A percentile compares a stretch with the other conserved stretches of the same genome.
phyloP scores from a whole-genome alignment of 1,139 yeast genomes.

The Wickerhamomyces sp. region DNA sequence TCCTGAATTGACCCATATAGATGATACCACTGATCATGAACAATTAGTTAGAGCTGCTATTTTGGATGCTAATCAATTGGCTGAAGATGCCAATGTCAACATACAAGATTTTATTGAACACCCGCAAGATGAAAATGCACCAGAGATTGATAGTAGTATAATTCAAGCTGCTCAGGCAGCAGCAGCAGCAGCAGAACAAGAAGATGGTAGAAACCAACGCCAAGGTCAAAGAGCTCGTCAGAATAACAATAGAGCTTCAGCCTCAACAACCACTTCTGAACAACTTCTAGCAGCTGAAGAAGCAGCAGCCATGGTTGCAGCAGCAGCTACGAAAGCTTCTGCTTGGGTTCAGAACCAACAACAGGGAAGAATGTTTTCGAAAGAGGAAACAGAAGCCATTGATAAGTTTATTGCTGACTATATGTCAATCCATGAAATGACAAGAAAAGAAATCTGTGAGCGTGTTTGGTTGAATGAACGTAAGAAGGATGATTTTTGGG shows the following conservation, averaged over 20 bases:
- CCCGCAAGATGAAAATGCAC: constrained; percentile 14
- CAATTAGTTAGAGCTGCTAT: constrained; percentile 65
- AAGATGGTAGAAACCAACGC: background rate
- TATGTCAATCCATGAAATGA: constrained; percentile 54
- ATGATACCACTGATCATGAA: constrained; percentile 43
- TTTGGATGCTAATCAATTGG: constrained; percentile 58
- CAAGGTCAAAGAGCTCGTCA: background rate
- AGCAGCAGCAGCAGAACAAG: constrained; percentile 14
- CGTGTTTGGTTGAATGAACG: constrained; percentile 87
- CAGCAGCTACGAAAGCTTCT: constrained; percentile 31
- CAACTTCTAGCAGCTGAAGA: constrained; percentile 8
- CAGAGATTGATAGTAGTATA: constrained; percentile 13
- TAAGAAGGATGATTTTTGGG: constrained; percentile 88
- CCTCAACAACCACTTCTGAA: constrained; percentile 4
- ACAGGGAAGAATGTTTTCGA: constrained; percentile 47
- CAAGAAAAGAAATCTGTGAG: constrained; percentile 66
- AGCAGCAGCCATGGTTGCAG: constrained; percentile 28
- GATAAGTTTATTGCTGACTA: constrained; percentile 70
- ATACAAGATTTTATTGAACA: constrained; percentile 37
- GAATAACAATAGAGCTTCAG: background rate
- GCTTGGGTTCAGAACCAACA: constrained; percentile 18
- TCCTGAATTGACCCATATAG: constrained; percentile 55
- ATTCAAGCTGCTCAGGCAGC: constrained; percentile 19
- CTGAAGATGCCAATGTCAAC: constrained; percentile 46
- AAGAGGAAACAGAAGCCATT: constrained; percentile 63